Base-by-base conservation (phyloP, 2,329 filamentous ascomycete genomes). In the Ceratocystis huliohia region DNA sequence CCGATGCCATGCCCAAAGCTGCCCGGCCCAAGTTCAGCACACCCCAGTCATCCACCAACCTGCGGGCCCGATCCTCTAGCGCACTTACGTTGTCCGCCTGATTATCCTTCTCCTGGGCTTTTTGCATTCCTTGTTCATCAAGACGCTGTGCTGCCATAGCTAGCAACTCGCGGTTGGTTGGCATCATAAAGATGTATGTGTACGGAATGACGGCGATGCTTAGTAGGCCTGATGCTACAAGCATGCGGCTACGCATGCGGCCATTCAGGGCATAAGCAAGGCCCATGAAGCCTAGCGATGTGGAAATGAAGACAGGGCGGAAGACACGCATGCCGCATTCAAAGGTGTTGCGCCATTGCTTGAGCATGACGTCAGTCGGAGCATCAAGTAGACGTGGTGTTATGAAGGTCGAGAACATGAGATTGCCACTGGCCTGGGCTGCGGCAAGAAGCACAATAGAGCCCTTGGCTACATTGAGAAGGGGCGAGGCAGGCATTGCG, bases 351-450 rank as follows among this genome's bases (percentile, higher is more conserved):
- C 66, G 66, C 66, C 66, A 67, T 48, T 65, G 66, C 17, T 41
- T 33, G 22, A 67, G 63, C 66, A 67, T 67, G 30, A 44, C 56
- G 15, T 57, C 33, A 10, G 45, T 57, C 22, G 66, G 66, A 8
- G 66, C 53, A 20, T 67, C 66, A 63, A 65, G 66, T 10, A 67
- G 56, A 3, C 66, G 66, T 20, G 66, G 66, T 20, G 64, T 45
- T 20, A 65, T 15, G 45, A 61, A 28, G 41, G 33, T 22, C 4
- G 64, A 65, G 4, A 65, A 22, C 10, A 44, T 45, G 6, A 61
- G 57, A 30, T 62, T 65, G 41, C 41, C 56, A 8, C 41, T 50
- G 53, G 53, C 64, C 20, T 41, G 22, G 45, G 56, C 64, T 25
- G 64, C 61, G 41, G 63, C 25, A 17, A 65, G 20, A 13, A 67